Conservation (phyloP, 352 stramenopile genomes). For the Globisporangium irregulare region DNA sequence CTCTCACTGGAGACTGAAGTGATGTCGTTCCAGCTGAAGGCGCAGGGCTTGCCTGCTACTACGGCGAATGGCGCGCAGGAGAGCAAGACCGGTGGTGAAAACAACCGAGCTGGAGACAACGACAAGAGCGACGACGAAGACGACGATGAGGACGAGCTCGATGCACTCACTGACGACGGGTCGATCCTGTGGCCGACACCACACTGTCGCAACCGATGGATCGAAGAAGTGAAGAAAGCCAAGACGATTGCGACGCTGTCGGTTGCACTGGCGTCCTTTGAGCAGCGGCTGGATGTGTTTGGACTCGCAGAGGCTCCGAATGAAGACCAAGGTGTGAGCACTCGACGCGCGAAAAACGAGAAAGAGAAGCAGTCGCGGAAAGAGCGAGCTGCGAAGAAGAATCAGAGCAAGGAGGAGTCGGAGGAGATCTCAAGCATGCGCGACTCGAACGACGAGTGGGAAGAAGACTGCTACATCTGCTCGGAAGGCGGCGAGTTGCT, state of each 20-base stretch:
- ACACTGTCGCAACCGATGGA: slow-evolving; percentile 69
- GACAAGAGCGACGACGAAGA: slow-evolving; percentile 72
- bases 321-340: slow-evolving; percentile 36
- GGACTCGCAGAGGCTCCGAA: slow-evolving; percentile 50
- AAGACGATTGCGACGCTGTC: slow-evolving; percentile 53
- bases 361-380: slow-evolving; percentile 73
- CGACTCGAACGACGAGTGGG: slow-evolving; percentile 79
- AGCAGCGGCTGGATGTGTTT: slow-evolving; percentile 68
- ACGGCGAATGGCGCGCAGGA: not conserved
- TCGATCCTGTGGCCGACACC: slow-evolving; percentile 69
- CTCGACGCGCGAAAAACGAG: slow-evolving; percentile 58
- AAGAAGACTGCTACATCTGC: slow-evolving; percentile 90
- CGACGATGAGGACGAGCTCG: slow-evolving; percentile 76
- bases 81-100: not conserved
- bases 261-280: slow-evolving; percentile 54
- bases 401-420: slow-evolving; percentile 53
- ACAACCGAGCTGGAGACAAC: slow-evolving; percentile 21
- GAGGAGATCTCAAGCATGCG: slow-evolving; percentile 19
- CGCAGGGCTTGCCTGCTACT: slow-evolving; percentile 15
- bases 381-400: slow-evolving; percentile 50
- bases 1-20: slow-evolving; percentile 67
- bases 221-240: slow-evolving; percentile 52
- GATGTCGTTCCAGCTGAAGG: slow-evolving; percentile 44
- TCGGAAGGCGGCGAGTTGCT: slow-evolving; percentile 79
- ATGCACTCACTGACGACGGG: slow-evolving; percentile 53